Evolutionary conservation across 345 rosid genomes (phyloP), one percentile per base, ranked within the genome.

Genomic region (Cochlearia excelsa): DNA sequence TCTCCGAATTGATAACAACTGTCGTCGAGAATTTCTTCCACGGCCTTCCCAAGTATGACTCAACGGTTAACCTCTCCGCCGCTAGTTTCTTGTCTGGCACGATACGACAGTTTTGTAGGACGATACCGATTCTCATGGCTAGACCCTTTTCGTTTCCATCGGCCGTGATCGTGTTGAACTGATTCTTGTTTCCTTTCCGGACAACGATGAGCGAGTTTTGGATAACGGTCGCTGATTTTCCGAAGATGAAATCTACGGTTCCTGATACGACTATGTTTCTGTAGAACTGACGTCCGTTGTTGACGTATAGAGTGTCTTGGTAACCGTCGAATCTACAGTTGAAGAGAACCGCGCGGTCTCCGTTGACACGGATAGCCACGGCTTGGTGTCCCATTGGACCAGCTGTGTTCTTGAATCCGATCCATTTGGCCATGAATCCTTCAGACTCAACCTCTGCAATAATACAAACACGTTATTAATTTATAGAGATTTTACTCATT

Each of bases 181-280:
- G 88, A 46, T 61, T 69, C 0, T 66, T 63, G 3, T 5, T 68
- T 0, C 82, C 81, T 58, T 64, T 81, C 6, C 84, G 66, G 61
- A 63, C 65, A 5, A 84, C 76, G 77, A 89, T 67, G 9, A 65
- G 46, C 5, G 87, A 88, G 82, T 79, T 84, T 47, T 89, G 95
- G 70, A 86, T 80, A 51, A 84, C 57, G 4, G 80, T 66, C 0
- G 77, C 49, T 2, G 84, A 79, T 46, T 80, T 81, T 1, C 95
- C 95, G 39, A 89, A 86, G 80, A 86, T 79, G 89, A 86, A 89
- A 68, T 89, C 91, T 1, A 84, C 68, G 0, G 89, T 89, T 3
- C 89, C 91, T 7, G 96, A 72, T 46, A 89, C 80, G 55, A 78
- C 80, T 46, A 85, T 82, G 68, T 86, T 77, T 27, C 88, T 76